phyloP scores from a whole-genome alignment of 768 basidiomycete genomes.

The Tulasnella sp. region DNA sequence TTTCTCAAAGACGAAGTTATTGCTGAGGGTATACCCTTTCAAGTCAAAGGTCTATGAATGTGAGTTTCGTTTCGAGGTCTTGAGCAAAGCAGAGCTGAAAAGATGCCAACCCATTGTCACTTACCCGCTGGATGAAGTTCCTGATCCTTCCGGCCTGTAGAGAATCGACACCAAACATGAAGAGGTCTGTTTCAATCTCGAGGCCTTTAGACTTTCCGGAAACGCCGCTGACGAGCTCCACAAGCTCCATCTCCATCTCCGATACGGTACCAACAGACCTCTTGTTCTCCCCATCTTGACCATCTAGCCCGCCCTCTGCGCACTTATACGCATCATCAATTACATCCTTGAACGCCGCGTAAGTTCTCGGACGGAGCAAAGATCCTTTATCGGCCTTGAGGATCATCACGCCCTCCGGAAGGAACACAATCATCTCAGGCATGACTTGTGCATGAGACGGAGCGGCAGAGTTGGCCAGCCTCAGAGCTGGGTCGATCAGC shows the following conservation, averaged over 20 bases:
- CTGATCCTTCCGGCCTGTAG: conserved; percentile 41
- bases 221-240: conserved; percentile 25
- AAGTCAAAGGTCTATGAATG: neutral
- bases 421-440: conserved; percentile 39
- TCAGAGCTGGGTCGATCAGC: conserved; percentile 35
- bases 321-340: conserved; percentile 30
- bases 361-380: conserved; percentile 39
- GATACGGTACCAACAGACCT: neutral
- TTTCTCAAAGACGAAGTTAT: conserved; percentile 39
- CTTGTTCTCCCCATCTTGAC: neutral
- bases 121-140: conserved; percentile 36
- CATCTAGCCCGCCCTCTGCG: neutral
- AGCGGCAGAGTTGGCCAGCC: conserved; percentile 40
- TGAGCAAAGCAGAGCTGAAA: conserved; percentile 13
- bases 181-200: conserved; percentile 27
- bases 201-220: conserved; percentile 36
- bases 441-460: conserved; percentile 43
- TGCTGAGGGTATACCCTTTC: neutral
- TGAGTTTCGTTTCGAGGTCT: conserved; percentile 22
- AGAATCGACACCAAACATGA: conserved; percentile 43
- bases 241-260: neutral
- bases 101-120: conserved; percentile 2
- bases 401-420: conserved; percentile 34
- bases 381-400: conserved; percentile 43
- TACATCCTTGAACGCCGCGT: conserved; percentile 37